Base-by-base conservation (phyloP, 169 alveolate species). In the Cryptosporidium muris region DNA sequence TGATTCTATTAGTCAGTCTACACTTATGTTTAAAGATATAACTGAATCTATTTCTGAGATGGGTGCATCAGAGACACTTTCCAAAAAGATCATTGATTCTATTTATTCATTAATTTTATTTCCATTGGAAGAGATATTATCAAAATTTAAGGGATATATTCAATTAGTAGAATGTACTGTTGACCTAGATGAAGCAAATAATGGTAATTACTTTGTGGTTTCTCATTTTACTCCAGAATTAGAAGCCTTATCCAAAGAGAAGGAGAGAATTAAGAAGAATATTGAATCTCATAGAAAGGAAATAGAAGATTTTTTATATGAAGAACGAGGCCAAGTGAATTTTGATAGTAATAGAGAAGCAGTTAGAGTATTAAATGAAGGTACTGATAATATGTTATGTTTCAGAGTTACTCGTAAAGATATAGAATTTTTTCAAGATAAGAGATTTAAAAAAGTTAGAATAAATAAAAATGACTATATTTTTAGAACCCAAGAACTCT, bases 91-190 rank as follows among this genome's bases (percentile, higher is more conserved):
- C 12, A 12, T 25, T 6, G 42, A 58, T 40, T 74, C 85, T 6
- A 68, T 81, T 25, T 42, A 49, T 47, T 64, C 65, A 36, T 42
- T 52, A 38, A 48, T 93, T 62, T 80, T 91, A 25, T 91, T 81
- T 43, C 96, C 95, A 51, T 80, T 96, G 54, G 91, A 85, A 51
- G 93, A 88, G 42, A 82, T 91, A 43, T 82, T 96, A 25, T 85
- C 89, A 65, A 92, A 90, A 56, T 95, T 95, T 80, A 89, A 90
- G 25, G 92, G 91, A 49, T 94, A 95, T 67, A 82, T 93, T 65
- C 92, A 93, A 63, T 91, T 97, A 90, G 95, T 97, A 43, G 98
- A 95, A 81, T 91, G 94, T 82, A 94, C 98, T 4, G 92, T 97
- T 14, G 98, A 95, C 88, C 89, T 95, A 60, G 93, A 92, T 80